A percentile compares a stretch with the other conserved stretches of the same genome.
phyloP scores from a whole-genome alignment of 352 stramenopile genomes.

The Phytophthora cactorum region DNA sequence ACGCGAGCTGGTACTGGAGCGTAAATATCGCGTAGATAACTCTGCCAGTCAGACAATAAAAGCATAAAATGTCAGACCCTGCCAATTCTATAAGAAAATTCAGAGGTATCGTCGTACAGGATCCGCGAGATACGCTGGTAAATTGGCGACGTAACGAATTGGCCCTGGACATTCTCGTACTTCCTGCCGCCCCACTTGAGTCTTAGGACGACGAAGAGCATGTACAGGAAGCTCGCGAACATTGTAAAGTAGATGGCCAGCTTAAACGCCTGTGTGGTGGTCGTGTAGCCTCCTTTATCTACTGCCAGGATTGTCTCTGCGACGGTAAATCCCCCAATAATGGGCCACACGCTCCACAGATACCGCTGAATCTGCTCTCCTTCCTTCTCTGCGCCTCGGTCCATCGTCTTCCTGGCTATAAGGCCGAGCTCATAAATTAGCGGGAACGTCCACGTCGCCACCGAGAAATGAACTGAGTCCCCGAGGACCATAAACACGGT shows the following conservation, averaged over 20 bases:
- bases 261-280: conserved; percentile 41
- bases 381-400: conserved; percentile 47
- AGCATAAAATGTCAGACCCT: not conserved
- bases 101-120: conserved; percentile 31
- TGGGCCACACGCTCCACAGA: conserved; percentile 29
- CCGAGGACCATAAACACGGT: conserved; percentile 38
- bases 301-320: conserved; percentile 35
- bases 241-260: conserved; percentile 50
- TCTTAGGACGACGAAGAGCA: conserved; percentile 38
- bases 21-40: conserved; percentile 59
- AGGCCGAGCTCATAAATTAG: conserved; percentile 45
- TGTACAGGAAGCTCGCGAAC: conserved; percentile 49
- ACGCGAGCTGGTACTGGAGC: conserved; percentile 58
- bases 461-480: conserved; percentile 40
- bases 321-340: conserved; percentile 32
- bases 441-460: conserved; percentile 49
- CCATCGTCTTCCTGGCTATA: conserved; percentile 51
- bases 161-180: conserved; percentile 62
- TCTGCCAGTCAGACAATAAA: conserved; percentile 9
- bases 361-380: conserved; percentile 37
- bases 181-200: conserved; percentile 59
- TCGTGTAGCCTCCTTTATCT: conserved; percentile 44
- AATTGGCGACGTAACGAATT: conserved; percentile 59
- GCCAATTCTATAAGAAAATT: not conserved
- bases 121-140: conserved; percentile 67